Evolutionary conservation across 2,329 filamentous ascomycete genomes (phyloP), one percentile per base, ranked within the genome.

Genomic region (Fusarium cicatricum): DNA sequence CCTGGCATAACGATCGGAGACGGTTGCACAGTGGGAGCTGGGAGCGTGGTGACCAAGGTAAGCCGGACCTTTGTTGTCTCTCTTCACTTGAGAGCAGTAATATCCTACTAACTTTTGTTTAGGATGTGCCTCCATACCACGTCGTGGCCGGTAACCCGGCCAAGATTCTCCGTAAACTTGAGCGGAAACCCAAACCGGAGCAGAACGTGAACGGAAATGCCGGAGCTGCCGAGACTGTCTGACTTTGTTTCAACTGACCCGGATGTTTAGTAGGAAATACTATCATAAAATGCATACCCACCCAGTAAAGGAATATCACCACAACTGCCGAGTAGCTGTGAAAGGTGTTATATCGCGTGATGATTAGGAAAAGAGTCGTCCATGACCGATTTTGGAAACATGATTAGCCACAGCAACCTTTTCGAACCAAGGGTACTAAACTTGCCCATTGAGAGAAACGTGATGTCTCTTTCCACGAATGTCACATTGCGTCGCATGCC

Each of bases 1-100:
- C 86, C 90, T 0, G 92, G 92, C 0, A 86, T 96, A 19, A 93
- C 83, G 1, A 89, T 96, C 61, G 92, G 92, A 0, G 80, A 82
- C 49, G 91, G 92, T 0, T 81, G 79, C 5, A 90, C 88, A 0
- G 82, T 96, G 56, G 92, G 91, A 1, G 92, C 92, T 2, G 91
- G 89, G 1, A 91, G 88, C 70, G 90, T 96, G 4, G 91, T 96
- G 19, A 95, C 90, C 2, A 95, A 89, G 76, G 69, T 64, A 49
- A 23, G 11, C n/a, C 10, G 4, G 4, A 80, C 3, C 5, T n/a
- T 0, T 11, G 3, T 8, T 3, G 12, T 3, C 11, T 4, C 1
- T 4, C 4, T 21, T 1, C 8, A n/a, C 1, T 10, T 2, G 4
- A 5, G 4, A 14, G 8, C 14, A 15, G 10, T 9, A 5, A 12